Evolutionary conservation across 176 grass and related monocot genomes (phyloP), one percentile per base, ranked within the genome.

Genomic region (Saccharum officinarum): DNA sequence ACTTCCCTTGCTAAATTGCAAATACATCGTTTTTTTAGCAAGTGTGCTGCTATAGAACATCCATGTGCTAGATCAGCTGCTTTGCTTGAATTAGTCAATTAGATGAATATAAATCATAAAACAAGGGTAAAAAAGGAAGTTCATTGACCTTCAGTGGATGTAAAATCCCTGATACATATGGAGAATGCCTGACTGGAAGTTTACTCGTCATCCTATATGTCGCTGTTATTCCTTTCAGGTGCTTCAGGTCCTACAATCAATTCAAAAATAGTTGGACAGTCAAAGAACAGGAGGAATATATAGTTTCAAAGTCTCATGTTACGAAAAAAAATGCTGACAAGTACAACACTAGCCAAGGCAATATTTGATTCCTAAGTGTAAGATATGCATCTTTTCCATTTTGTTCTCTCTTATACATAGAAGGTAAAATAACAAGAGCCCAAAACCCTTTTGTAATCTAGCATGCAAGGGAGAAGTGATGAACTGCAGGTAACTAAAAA

Each of bases 191-290:
- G 34, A 94, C 93, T 59, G 97, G 90, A 96, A 99, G 97, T 66
- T 99, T 96, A 80, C 88, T 99, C 12, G 92, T 94, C 97, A 99
- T 92, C 82, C 97, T 96, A 88, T 99, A 99, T 69, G 91, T 96
- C 5, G 97, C 93, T 80, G 92, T 91, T 77, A 99, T 95, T 91
- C 93, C 97, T 90, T 91, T 99, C 63, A 99, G 77, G 79, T 99
- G 97, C 73, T 88, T 96, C 75, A 99, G 82, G 77, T 96, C 97
- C 97, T 99, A 81, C 70, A 85, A 85, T 77, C 22, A 68, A 62
- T 39, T 36, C 4, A 40, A 80, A 44, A 44, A 76, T n/a, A 71
- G 50, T 69, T 80, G 73, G 2, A 6, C 41, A 54, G 50, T 71
- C 2, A 89, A 20, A 78, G 4, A 80, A 90, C 46, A 47, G 40